Conservation (phyloP, 2,329 filamentous ascomycete genomes). For the Diaporthe velutina region DNA sequence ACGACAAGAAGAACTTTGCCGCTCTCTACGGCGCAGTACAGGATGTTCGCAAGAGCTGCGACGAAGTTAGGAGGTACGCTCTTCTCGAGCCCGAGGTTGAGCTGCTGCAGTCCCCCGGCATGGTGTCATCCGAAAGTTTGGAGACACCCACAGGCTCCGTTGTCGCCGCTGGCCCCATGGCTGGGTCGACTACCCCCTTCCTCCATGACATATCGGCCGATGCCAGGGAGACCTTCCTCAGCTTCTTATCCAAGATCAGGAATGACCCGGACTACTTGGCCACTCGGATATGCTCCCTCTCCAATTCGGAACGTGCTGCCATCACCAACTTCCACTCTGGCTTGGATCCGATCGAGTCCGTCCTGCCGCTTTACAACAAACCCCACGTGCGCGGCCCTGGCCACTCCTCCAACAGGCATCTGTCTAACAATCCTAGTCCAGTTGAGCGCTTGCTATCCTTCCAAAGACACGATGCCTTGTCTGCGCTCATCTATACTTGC, state of each 20-base stretch:
- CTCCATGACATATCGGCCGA: conserved; percentile 81
- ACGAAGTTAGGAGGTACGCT: conserved; percentile 78
- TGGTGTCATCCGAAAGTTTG: conserved; percentile 65
- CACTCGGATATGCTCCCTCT: conserved; percentile 81
- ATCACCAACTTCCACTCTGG: conserved; percentile 84
- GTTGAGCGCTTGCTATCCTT: conserved; percentile 90
- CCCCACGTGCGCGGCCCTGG: conserved; percentile 58
- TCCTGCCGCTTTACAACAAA: conserved; percentile 77
- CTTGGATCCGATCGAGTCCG: conserved; percentile 85
- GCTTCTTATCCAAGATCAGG: conserved; percentile 84
- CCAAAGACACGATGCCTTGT: conserved; percentile 88
- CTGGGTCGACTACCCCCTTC: conserved; percentile 66
- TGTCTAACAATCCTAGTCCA: conserved; percentile 64
- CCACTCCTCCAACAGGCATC: conserved; percentile 46
- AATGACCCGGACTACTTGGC: conserved; percentile 91
- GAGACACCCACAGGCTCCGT: conserved; percentile 61
- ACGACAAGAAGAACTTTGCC: conserved; percentile 83
- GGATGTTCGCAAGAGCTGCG: conserved; percentile 83
- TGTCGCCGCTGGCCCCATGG: conserved; percentile 52
- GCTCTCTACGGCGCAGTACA: conserved; percentile 82
- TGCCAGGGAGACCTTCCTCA: conserved; percentile 80
- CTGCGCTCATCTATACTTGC: conserved; percentile 86
- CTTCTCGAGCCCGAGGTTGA: conserved; percentile 81
- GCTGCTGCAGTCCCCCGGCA: conserved; percentile 63
- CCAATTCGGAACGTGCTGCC: conserved; percentile 80